Base-by-base conservation (phyloP, 352 stramenopile species). In the Saprolegnia parasitica region DNA sequence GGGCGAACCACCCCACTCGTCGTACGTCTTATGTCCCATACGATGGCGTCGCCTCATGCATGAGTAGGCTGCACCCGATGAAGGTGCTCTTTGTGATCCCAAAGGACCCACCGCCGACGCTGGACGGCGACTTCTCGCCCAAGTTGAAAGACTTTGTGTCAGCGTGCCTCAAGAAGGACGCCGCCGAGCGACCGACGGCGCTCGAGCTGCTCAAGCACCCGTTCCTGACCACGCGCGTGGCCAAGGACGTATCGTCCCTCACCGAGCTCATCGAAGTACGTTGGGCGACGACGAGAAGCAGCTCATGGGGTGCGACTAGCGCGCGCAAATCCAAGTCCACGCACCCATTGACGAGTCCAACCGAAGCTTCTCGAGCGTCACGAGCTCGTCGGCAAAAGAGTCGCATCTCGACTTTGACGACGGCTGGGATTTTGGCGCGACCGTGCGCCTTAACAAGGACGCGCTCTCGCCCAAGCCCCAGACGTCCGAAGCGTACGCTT, bases 61-160 rank as follows among this genome's bases (percentile, higher is more conserved):
- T 45, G 39, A 37, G 80, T 56, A 98, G 98, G 70, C 88, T 99
- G 47, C 96, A 99, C 77, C 98, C 97, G 8, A 98, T 99, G 83
- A 91, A 98, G 75, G 97, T 98, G 60, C 94, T 99, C 66, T 99
- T 99, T 77, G 89, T 99, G 72, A 99, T 99, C 75, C 96, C 97
- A 6, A 96, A 93, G 47, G 96, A 96, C 76, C 88, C 95, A 9
- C 88, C 93, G 46, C 90, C 95, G 3, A 80, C 74, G 39, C 80
- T 98, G 9, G 83, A 93, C 52, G 85, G 77, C 40, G 78, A 73
- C 35, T 93, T 93, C 66, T 91, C 85, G n/a, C 39, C 74, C 15
- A 76, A 77, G 60, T 89, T 95, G 66, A 81, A 89, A 46, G 84
- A 98, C 73, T 98, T 98, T 74, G 81, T 98, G 15, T 77, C 77